phyloP scores from a whole-genome alignment of 495 filamentous ascomycete species.

The Aspergillus affinis region DNA sequence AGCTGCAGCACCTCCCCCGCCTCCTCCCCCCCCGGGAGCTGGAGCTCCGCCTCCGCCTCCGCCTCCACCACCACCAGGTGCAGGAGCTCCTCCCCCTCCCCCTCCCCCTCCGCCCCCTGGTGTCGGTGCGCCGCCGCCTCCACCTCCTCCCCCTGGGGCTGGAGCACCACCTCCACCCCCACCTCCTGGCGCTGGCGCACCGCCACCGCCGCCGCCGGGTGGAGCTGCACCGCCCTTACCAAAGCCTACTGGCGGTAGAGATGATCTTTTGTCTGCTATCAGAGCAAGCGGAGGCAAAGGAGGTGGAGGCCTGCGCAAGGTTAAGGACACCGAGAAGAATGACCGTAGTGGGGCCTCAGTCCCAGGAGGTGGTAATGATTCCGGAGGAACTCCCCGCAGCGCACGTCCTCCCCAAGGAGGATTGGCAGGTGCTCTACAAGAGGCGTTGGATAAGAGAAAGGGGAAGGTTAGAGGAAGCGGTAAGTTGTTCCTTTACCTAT shows the following conservation, averaged over 20 bases:
- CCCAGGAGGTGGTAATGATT: slow-evolving; percentile 53
- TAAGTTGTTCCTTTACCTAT: slow-evolving; percentile 51
- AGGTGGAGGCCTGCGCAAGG: slow-evolving; percentile 73
- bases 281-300: slow-evolving; percentile 70
- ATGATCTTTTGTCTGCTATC: slow-evolving; percentile 79
- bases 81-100: slow-evolving; percentile 27
- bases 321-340: slow-evolving; percentile 70
- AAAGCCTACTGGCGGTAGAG: slow-evolving; percentile 48
- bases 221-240: slow-evolving; percentile 60
- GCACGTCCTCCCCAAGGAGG: slow-evolving; percentile 60
- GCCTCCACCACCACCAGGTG: slow-evolving; percentile 45
- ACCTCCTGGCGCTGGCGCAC: slow-evolving; percentile 52
- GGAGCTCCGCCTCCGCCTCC: slow-evolving; percentile 45
- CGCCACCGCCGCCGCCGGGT: slow-evolving; percentile 67
- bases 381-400: slow-evolving; percentile 47
- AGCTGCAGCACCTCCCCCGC: slow-evolving; percentile 44
- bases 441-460: slow-evolving; percentile 75
- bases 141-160: slow-evolving; percentile 29
- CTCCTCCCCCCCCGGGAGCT: slow-evolving; percentile 49
- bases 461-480: slow-evolving; percentile 87
- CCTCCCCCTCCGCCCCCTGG: slow-evolving; percentile 58
- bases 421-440: slow-evolving; percentile 79
- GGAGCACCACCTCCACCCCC: slow-evolving; percentile 51
- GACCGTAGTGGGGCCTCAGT: slow-evolving; percentile 77
- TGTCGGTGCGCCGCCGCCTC: slow-evolving; percentile 41